A percentile compares a stretch with the other conserved stretches of the same genome.
phyloP scores from a whole-genome alignment of 176 grass and related monocot species.

The Cocos nucifera region DNA sequence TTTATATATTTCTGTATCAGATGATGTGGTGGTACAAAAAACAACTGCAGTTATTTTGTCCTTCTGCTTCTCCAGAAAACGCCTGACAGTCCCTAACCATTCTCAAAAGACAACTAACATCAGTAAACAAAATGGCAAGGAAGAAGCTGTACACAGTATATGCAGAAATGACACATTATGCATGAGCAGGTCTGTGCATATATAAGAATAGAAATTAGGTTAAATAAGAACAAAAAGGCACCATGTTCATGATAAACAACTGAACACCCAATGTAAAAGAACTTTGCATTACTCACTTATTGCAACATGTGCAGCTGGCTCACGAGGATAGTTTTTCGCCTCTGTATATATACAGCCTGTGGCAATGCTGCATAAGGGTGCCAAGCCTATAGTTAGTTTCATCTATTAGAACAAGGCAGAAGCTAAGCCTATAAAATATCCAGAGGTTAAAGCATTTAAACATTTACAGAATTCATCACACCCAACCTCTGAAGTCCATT shows the following conservation, averaged over 20 bases:
- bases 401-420: not conserved
- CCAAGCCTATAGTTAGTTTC: conserved; percentile 19
- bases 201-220: no score
- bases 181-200: no score
- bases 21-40: conserved; percentile 70
- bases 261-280: not conserved
- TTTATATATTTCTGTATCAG: conserved; percentile 96
- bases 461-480: no score
- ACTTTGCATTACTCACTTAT: conserved; percentile 59
- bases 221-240: no score
- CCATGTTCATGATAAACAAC: not conserved
- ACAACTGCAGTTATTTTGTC: conserved; percentile 79
- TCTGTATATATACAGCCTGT: conserved; percentile 98
- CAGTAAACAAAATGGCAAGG: conserved; percentile 12
- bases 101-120: conserved; percentile 4
- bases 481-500: conserved; percentile 80
- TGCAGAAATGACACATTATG: not conserved
- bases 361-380: conserved; percentile 61
- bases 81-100: conserved; percentile 75
- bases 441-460: not conserved
- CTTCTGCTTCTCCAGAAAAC: conserved; percentile 92
- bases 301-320: conserved; percentile 93
- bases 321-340: conserved; percentile 90
- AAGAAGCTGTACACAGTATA: not conserved
- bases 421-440: not conserved